phyloP scores from a whole-genome alignment of 139 green algal species.

The Astrephomene gubernaculifera region DNA sequence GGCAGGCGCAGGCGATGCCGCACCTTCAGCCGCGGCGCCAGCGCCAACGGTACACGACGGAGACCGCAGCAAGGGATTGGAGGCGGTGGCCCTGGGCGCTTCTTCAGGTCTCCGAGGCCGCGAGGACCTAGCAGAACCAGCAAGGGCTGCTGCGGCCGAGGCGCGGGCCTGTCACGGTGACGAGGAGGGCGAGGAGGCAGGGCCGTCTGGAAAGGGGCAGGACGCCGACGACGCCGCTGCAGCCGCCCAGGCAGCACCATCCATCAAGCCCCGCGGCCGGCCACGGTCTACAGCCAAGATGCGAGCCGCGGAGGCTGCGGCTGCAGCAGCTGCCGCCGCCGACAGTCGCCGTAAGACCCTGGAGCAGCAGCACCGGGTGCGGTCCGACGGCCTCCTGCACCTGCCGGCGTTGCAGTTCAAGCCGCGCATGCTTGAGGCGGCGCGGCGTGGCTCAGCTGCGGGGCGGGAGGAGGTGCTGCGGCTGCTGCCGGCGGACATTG shows the following conservation, averaged over 20 bases:
- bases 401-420: neutral
- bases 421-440: neutral
- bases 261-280: conserved; percentile 18
- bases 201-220: neutral
- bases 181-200: neutral
- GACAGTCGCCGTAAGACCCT: conserved; percentile 27
- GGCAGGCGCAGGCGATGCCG: neutral
- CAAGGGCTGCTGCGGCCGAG: neutral
- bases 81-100: too few relatives aligned
- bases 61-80: neutral
- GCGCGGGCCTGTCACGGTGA: too few relatives aligned
- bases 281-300: conserved; percentile 28
- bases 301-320: conserved; percentile 32
- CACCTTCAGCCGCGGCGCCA: neutral
- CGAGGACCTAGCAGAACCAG: neutral
- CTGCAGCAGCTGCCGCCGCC: conserved; percentile 7
- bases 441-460: neutral
- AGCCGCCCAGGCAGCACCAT: neutral
- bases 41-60: neutral
- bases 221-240: conserved; percentile 17
- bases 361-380: neutral
- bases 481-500: conserved; percentile 40
- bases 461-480: conserved; percentile 31
- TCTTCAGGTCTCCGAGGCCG: too few relatives aligned
- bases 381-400: conserved; percentile 18